phyloP scores from a whole-genome alignment of 768 basidiomycete genomes.

The Suillus plorans region DNA sequence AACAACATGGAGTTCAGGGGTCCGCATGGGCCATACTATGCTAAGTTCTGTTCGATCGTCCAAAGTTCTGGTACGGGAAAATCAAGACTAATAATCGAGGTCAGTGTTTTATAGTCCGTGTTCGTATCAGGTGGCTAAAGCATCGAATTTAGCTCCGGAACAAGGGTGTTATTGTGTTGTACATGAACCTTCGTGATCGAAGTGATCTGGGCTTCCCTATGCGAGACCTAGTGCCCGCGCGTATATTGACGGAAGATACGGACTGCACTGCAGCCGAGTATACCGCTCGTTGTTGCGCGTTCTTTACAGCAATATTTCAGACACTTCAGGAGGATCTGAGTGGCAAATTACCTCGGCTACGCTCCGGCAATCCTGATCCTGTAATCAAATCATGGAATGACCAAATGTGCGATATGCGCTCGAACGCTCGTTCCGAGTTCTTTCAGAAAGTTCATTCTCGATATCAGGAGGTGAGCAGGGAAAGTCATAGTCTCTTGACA shows the following conservation, averaged over 20 bases:
- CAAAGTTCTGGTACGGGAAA: slow-evolving; percentile 24
- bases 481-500: neutral
- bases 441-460: neutral
- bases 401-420: neutral
- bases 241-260: slow-evolving; percentile 12
- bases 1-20: slow-evolving; percentile 7
- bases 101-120: neutral
- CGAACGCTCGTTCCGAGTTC: neutral
- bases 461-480: neutral
- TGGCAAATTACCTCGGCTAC: neutral
- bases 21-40: neutral
- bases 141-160: slow-evolving; percentile 6
- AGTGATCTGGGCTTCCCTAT: slow-evolving; percentile 13
- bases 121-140: neutral
- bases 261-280: neutral
- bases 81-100: slow-evolving; percentile 16
- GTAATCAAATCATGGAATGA: neutral
- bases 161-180: slow-evolving; percentile 17
- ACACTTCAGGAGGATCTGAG: slow-evolving; percentile 2
- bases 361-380: neutral
- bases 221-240: slow-evolving; percentile 15
- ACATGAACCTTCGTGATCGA: slow-evolving; percentile 14
- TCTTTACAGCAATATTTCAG: slow-evolving; percentile 18
- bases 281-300: slow-evolving; percentile 6
- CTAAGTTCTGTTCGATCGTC: slow-evolving; percentile 14